These are phyloP conservation scores for Petunia axillaris DNA, from an alignment of 257 asterid genomes.

Conservation along the genomic window DNA sequence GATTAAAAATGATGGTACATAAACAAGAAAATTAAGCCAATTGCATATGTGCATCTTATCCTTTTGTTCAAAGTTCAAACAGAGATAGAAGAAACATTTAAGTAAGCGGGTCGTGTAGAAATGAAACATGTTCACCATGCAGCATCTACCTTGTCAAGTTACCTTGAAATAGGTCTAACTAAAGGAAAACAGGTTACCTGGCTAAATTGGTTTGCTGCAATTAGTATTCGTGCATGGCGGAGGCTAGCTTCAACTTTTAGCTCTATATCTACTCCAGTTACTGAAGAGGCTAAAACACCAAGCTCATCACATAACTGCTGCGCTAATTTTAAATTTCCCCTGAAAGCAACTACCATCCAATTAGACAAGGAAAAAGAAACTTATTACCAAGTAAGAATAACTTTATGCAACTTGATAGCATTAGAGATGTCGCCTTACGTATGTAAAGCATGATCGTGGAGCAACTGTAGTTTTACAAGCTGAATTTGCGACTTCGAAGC, in stretches of 20 bases:
- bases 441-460: conserved; percentile 87
- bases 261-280: conserved; percentile 93
- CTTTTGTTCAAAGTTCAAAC: conserved; percentile 16
- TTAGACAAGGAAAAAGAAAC: conserved; percentile 26
- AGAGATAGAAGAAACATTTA: neutral
- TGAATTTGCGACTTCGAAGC: conserved; percentile 80
- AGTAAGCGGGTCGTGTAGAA: neutral
- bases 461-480: conserved; percentile 77
- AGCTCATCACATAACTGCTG: conserved; percentile 83
- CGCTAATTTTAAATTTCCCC: conserved; percentile 84
- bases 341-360: conserved; percentile 35
- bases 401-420: conserved; percentile 24
- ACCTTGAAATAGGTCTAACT: conserved; percentile 17
- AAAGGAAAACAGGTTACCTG: conserved; percentile 49
- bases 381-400: conserved; percentile 26
- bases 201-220: conserved; percentile 88
- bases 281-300: conserved; percentile 87
- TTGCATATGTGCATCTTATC: neutral
- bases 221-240: conserved; percentile 89
- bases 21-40: neutral
- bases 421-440: conserved; percentile 43
- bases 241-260: conserved; percentile 84
- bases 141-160: neutral
- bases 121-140: neutral
- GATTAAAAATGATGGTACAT: neutral